Percentiles rank a stretch among this genome's conserved stretches.
Evolutionary conservation across 768 basidiomycete species (phyloP).

Genomic region (Kwoniella bestiolae): DNA sequence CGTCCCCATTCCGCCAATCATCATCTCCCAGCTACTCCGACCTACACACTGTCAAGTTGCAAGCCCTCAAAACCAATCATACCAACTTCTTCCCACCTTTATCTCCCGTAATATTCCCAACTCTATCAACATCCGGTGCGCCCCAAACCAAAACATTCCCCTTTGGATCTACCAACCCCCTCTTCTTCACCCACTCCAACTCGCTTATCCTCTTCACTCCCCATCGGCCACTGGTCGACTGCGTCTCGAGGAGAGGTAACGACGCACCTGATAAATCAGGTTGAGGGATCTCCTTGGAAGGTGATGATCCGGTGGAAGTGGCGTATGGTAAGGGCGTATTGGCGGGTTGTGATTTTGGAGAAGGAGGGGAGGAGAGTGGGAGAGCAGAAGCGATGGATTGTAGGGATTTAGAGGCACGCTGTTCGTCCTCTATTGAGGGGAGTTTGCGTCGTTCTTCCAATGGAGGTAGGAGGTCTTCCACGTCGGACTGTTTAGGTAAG

Average conservation of each 20-base stretch:
- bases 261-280: constrained; percentile 11
- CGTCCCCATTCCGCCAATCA: too few relatives aligned
- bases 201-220: constrained; percentile 35
- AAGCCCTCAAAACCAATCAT: not conserved
- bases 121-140: constrained; percentile 44
- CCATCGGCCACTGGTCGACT: not conserved
- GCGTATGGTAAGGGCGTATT: constrained; percentile 20
- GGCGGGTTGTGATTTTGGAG: not conserved
- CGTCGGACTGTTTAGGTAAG: constrained; percentile 41
- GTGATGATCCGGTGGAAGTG: constrained; percentile 22
- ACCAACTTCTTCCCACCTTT: constrained; percentile 24
- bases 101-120: constrained; percentile 35
- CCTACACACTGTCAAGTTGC: too few relatives aligned
- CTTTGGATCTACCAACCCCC: constrained; percentile 43
- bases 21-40: too few relatives aligned
- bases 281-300: constrained; percentile 18
- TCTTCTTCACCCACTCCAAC: constrained; percentile 33
- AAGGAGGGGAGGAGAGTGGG: constrained; percentile 19
- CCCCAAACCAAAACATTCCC: constrained; percentile 54
- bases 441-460: constrained; percentile 53
- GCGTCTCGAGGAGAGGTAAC: constrained; percentile 7
- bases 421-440: constrained; percentile 58
- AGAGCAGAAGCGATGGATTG: constrained; percentile 41
- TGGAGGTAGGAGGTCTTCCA: constrained; percentile 57
- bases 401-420: constrained; percentile 23